Evolutionary conservation across 306 rosid species (phyloP).

Genomic region (Glycyrrhiza uralensis): DNA sequence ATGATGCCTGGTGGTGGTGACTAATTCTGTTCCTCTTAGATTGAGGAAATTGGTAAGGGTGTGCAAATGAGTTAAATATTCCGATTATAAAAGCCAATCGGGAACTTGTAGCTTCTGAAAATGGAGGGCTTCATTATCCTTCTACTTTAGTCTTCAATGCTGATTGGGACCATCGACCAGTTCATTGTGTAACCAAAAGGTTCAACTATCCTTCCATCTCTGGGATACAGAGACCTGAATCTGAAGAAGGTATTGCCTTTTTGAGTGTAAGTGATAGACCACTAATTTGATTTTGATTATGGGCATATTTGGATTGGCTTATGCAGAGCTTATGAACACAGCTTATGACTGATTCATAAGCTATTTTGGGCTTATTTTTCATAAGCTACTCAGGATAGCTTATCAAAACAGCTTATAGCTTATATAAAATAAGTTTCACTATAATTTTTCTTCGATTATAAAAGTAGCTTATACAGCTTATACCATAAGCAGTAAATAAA

Average conservation of each 20-base stretch:
- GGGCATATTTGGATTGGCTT: too few relatives aligned
- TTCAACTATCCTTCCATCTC: conserved; percentile 46
- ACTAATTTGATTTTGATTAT: conserved; percentile 18
- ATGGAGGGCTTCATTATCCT: conserved; percentile 65
- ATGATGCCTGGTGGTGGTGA: background rate
- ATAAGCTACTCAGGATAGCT: too few relatives aligned
- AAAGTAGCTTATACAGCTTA: too few relatives aligned
- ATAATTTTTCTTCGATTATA: too few relatives aligned
- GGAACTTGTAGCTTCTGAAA: conserved; percentile 53
- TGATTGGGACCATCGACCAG: conserved; percentile 37
- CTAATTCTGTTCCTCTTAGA: conserved; percentile 30
- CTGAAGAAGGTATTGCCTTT: conserved; percentile 69
- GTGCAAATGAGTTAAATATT: conserved; percentile 45
- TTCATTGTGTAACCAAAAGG: conserved; percentile 22
- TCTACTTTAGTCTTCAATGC: conserved; percentile 61
- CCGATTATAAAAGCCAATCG: conserved; percentile 56
- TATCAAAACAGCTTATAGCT: too few relatives aligned
- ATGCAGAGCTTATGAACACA: too few relatives aligned
- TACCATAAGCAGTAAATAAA: too few relatives aligned
- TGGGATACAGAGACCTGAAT: conserved; percentile 46
- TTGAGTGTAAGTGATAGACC: conserved; percentile 49
- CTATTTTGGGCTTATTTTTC: too few relatives aligned
- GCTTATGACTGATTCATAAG: too few relatives aligned
- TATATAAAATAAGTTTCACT: too few relatives aligned
- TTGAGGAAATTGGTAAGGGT: conserved; percentile 50